Percentiles rank a stretch among this genome's conserved stretches.
Conservation (phyloP, 2,329 filamentous ascomycete species). For the Fusarium drepaniforme region DNA sequence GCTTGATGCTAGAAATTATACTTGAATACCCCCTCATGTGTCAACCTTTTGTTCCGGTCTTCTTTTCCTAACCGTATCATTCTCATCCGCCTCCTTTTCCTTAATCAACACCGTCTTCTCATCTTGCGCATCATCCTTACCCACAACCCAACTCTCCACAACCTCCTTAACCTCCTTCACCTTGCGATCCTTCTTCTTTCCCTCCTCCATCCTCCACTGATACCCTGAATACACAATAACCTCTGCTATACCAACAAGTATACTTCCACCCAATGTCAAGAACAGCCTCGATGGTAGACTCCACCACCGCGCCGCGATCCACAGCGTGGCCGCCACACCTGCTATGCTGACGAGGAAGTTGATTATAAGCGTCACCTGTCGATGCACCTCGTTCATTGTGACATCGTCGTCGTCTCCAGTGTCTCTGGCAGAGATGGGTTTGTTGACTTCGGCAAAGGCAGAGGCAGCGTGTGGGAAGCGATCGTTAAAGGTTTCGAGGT, state of each 20-base stretch:
- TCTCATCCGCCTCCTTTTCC: constrained; percentile 32
- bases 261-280: constrained; percentile 76
- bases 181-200: constrained; percentile 71
- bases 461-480: constrained; percentile 68
- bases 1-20: background rate
- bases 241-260: constrained; percentile 79
- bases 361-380: constrained; percentile 86
- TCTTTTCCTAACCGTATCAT: constrained; percentile 44
- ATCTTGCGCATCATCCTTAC: constrained; percentile 49
- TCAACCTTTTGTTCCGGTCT: constrained; percentile 24
- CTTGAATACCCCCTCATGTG: constrained; percentile 3
- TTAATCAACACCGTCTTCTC: constrained; percentile 42
- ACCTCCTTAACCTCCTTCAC: constrained; percentile 76
- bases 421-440: constrained; percentile 59
- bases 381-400: constrained; percentile 79
- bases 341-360: constrained; percentile 92
- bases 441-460: constrained; percentile 68
- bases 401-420: constrained; percentile 70
- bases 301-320: constrained; percentile 84
- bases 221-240: constrained; percentile 84
- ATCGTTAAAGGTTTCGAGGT: constrained; percentile 69
- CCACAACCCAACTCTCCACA: constrained; percentile 78
- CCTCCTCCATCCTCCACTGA: constrained; percentile 76
- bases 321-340: constrained; percentile 81
- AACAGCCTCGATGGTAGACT: constrained; percentile 77